Evolutionary conservation across 805 yeast species (phyloP).

Genomic region (Teunomyces cretensis): DNA sequence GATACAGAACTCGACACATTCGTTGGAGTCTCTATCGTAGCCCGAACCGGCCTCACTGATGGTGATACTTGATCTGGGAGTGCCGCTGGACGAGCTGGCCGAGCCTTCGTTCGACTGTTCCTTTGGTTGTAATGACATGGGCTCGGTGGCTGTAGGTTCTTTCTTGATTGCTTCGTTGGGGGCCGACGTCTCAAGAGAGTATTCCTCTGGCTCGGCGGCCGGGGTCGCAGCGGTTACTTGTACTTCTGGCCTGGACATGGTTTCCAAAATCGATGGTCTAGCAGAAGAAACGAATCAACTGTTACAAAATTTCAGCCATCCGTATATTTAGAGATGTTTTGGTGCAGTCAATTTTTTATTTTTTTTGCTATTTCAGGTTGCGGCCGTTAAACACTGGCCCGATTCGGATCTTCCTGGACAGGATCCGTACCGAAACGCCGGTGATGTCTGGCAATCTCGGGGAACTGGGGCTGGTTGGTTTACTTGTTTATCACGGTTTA

Average conservation of each 20-base stretch:
- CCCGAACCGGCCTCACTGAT: slow-evolving; percentile 32
- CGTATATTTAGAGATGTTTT: not conserved
- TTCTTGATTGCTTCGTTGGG: not conserved
- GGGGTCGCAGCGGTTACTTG: not conserved
- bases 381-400: no score
- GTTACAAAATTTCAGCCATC: not conserved
- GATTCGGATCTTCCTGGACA: no score
- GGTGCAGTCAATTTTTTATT: not conserved
- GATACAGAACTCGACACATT: slow-evolving; percentile 42
- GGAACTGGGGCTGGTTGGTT: no score
- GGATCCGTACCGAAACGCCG: no score
- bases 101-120: slow-evolving; percentile 1
- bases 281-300: not conserved
- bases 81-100: not conserved
- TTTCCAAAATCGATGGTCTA: not conserved
- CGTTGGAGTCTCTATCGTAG: slow-evolving; percentile 36
- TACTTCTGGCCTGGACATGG: slow-evolving; percentile 1
- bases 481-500: no score
- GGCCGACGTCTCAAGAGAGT: not conserved
- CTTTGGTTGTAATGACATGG: slow-evolving; percentile 5
- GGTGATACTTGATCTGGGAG: slow-evolving; percentile 17
- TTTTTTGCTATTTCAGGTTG: not conserved
- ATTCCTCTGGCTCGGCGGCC: not conserved
- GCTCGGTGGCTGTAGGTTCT: slow-evolving; percentile 6
- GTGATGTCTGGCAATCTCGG: no score